Evolutionary conservation across 192 early-diverging fungal genomes (phyloP), one percentile per base, ranked within the genome.

Genomic region (Coemansia sp.): DNA sequence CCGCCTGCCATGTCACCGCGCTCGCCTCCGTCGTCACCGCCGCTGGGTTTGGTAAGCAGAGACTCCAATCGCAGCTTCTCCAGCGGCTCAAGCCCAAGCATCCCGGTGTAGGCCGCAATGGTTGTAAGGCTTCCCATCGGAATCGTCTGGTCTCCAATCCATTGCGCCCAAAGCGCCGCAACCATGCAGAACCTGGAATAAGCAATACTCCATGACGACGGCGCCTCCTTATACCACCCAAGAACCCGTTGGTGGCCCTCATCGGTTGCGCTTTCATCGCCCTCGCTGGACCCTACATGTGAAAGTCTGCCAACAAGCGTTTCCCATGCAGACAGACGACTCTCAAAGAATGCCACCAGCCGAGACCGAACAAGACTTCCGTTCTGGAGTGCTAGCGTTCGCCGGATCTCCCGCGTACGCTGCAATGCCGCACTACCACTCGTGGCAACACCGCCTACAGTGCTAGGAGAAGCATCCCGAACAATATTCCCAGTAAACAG

Each of bases 81-180:
- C 13, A 61, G 48, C 10, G 59, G 37, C 57, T 72, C 74, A 13
- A 69, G 61, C 0, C 79, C 79, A 47, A 62, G 42, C 48, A 72
- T 67, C 19, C 77, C 77, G 0, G 73, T 72, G 19, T 66, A 46
- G 0, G 62, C 69, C 0, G 76, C 80, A 26, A 78, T 47, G 6
- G 19, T 43, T 7, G 63, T 6, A 26, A 83, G 51, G 0, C 61
- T 21, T 1, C 42, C 43, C 6, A 65, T 42, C 0, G 57, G 21
- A 26, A 83, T 41, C 1, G 74, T 83, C 61, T 49, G 68, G 40
- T 78, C 76, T 21, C 69, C 80, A 15, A 78, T 43, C 75, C 75
- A 83, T 48, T 74, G 66, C 26, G 72, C 72, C 76, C 76, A 83
- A 13, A 71, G 41, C 12, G 72, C 76, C 9, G 68, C 65, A 45